A percentile compares a stretch with the other conserved stretches of the same genome.
Evolutionary conservation across 805 yeast genomes (phyloP).

Genomic region (Sugiyamaella mastotermitis): DNA sequence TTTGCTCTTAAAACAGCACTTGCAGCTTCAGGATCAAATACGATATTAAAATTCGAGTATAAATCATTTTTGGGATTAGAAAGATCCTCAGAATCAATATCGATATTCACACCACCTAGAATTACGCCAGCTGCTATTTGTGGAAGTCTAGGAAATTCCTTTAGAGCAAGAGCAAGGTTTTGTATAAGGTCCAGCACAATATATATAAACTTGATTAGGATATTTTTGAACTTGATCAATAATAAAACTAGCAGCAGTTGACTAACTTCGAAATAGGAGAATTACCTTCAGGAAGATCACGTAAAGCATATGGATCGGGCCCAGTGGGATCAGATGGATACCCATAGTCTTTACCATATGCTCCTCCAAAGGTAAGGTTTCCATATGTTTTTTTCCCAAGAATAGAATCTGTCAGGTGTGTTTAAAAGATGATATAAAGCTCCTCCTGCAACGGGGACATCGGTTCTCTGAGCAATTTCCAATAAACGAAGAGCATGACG

Average conservation of each 20-base stretch:
- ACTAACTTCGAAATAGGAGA: too few species aligned
- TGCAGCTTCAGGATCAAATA: conserved; percentile 3
- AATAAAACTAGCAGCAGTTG: conserved; percentile 1
- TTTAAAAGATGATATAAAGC: background rate
- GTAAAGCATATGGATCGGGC: too few species aligned
- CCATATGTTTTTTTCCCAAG: conserved; percentile 1
- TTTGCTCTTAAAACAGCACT: conserved; percentile 2
- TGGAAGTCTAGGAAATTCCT: conserved; percentile 1
- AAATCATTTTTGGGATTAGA: background rate
- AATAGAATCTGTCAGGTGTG: background rate
- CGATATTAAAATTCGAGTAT: conserved; percentile 1
- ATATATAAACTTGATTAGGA: conserved; percentile 1
- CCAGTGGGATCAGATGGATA: too few species aligned
- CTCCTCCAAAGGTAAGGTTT: too few species aligned
- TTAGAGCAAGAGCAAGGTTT: conserved; percentile 1
- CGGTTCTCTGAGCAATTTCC: conserved; percentile 1
- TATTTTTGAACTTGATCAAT: conserved; percentile 3
- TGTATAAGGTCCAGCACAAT: background rate
- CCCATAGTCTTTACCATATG: too few species aligned
- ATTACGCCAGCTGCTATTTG: conserved; percentile 1
- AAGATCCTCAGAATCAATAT: conserved; percentile 4
- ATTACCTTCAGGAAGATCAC: too few species aligned
- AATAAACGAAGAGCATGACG: background rate
- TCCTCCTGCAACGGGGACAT: background rate
- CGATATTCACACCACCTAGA: conserved; percentile 6